A percentile compares a stretch with the other conserved stretches of the same genome.
phyloP scores from a whole-genome alignment of 1,284 basidiomycete genomes.

The Pisolithus thermaeus region DNA sequence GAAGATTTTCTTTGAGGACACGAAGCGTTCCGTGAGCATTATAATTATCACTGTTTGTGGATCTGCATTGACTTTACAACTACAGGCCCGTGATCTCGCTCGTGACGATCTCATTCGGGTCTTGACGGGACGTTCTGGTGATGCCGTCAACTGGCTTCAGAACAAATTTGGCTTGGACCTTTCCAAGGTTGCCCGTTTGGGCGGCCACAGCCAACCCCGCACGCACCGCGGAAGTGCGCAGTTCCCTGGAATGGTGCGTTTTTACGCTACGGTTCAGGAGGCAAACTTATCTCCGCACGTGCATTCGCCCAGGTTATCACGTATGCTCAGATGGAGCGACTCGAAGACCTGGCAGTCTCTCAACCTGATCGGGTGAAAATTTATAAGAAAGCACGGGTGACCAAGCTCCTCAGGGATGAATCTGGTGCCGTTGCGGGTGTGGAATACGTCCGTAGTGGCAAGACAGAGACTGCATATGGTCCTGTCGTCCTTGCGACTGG shows the following conservation, averaged over 20 bases:
- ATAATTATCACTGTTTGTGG: neutral
- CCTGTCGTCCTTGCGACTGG: conserved; percentile 95
- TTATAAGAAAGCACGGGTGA: conserved; percentile 89
- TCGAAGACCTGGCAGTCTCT: conserved; percentile 86
- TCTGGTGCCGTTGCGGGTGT: conserved; percentile 75
- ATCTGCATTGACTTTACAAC: neutral
- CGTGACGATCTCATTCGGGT: conserved; percentile 95
- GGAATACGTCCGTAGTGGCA: conserved; percentile 79
- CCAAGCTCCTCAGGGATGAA: conserved; percentile 79
- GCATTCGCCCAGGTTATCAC: conserved; percentile 69
- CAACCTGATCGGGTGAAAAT: conserved; percentile 88
- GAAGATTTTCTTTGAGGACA: conserved; percentile 92
- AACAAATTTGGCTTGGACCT: conserved; percentile 88
- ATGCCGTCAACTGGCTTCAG: conserved; percentile 96
- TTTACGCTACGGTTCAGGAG: neutral
- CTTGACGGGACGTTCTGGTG: conserved; percentile 89
- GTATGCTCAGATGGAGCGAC: conserved; percentile 89
- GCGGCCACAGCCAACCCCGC: conserved; percentile 90
- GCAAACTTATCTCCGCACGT: conserved; percentile 11
- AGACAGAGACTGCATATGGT: conserved; percentile 77
- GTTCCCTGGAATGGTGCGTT: conserved; percentile 85
- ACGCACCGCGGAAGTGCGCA: conserved; percentile 93
- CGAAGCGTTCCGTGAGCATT: conserved; percentile 82
- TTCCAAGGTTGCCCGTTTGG: conserved; percentile 91
- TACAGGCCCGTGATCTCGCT: conserved; percentile 84